These are phyloP conservation scores for Cercospora zeina DNA, from an alignment of 2,329 filamentous ascomycete species.

Conservation along the genomic window DNA sequence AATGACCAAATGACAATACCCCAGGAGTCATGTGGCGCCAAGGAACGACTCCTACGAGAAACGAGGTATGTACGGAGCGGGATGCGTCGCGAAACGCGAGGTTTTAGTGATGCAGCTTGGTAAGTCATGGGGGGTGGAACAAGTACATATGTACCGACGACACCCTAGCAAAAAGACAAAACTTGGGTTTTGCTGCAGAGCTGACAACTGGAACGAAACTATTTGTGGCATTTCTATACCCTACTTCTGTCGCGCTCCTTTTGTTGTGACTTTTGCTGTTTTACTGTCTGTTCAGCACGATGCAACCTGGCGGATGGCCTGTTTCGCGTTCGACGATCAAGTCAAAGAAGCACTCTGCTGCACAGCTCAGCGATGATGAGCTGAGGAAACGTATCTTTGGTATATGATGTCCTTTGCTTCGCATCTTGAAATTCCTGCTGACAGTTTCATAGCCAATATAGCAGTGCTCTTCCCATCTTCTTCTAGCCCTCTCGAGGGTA, in stretches of 20 bases:
- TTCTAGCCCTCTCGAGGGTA: conserved; percentile 9
- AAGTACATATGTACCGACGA: conserved; percentile 7
- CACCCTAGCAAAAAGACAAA: conserved; percentile 3
- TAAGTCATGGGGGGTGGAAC: not conserved
- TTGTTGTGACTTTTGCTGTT: not conserved
- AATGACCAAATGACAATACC: not conserved
- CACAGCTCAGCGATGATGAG: conserved; percentile 26
- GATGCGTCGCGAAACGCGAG: not conserved
- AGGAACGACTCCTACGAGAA: not conserved
- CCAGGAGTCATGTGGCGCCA: not conserved
- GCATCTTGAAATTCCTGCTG: not conserved
- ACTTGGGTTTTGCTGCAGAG: not conserved
- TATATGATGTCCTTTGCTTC: not conserved
- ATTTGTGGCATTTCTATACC: not conserved
- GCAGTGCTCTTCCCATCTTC: conserved; percentile 23
- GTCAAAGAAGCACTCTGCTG: conserved; percentile 15
- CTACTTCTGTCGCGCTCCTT: too few relatives aligned
- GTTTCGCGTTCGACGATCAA: conserved; percentile 5
- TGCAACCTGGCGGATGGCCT: conserved; percentile 16
- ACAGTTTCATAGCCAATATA: conserved; percentile 18
- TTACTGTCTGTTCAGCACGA: not conserved
- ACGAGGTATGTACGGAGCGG: not conserved
- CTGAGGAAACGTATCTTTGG: conserved; percentile 23
- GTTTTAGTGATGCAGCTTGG: not conserved
- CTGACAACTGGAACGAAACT: not conserved